phyloP scores from a whole-genome alignment of 495 filamentous ascomycete genomes.

The Xylaria flabelliformis region DNA sequence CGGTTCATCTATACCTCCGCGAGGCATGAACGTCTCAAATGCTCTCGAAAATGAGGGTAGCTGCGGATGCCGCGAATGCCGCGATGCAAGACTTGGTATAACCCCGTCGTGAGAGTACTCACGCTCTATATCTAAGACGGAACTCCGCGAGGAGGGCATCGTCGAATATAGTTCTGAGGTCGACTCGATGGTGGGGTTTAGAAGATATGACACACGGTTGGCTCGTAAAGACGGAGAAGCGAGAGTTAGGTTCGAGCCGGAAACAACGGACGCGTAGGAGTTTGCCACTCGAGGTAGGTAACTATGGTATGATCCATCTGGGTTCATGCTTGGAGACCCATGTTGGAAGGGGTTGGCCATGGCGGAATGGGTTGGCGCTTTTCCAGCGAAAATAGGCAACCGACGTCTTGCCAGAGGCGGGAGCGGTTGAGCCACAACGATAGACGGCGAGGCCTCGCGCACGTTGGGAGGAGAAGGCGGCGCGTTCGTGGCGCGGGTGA shows the following conservation, averaged over 20 bases:
- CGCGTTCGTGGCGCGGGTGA: not conserved
- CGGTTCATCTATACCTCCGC: constrained; percentile 37
- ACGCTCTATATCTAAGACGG: constrained; percentile 34
- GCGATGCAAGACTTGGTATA: constrained; percentile 42
- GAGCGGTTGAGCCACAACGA: not conserved
- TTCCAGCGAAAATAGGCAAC: not conserved
- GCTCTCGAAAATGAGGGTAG: constrained; percentile 67
- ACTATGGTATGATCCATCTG: constrained; percentile 38
- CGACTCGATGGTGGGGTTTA: constrained; percentile 59
- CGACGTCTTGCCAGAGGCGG: not conserved
- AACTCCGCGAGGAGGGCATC: constrained; percentile 44
- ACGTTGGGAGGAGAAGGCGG: not conserved
- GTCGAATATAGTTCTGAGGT: constrained; percentile 47
- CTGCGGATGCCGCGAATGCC: constrained; percentile 38
- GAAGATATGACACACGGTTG: constrained; percentile 66
- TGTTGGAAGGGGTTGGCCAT: constrained; percentile 44
- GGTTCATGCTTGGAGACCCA: constrained; percentile 37
- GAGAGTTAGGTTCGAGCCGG: constrained; percentile 60
- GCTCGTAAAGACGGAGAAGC: constrained; percentile 53
- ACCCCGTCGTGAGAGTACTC: constrained; percentile 41
- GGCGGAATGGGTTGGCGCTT: constrained; percentile 20
- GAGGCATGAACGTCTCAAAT: constrained; percentile 58
- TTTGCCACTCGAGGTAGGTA: constrained; percentile 46
- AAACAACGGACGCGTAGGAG: constrained; percentile 85
- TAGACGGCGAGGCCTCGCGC: not conserved